phyloP scores from a whole-genome alignment of 306 rosid genomes.

The Arachis hypogaea region DNA sequence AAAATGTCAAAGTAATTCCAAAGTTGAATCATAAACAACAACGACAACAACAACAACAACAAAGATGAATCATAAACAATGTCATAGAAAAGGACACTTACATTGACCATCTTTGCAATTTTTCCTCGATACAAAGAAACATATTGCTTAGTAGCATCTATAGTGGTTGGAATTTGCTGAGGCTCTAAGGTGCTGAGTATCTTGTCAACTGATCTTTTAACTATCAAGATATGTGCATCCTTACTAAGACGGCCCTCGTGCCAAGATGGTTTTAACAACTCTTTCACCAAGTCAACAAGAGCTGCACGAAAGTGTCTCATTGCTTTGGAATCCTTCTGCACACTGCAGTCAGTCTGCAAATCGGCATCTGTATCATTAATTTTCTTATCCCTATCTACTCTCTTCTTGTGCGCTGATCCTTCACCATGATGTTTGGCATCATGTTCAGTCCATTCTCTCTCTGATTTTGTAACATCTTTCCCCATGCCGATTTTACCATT shows the following conservation, averaged over 20 bases:
- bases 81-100: constrained; percentile 46
- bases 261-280: constrained; percentile 90
- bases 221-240: constrained; percentile 78
- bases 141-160: constrained; percentile 65
- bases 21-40: constrained; percentile 22
- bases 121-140: constrained; percentile 65
- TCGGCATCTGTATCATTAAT: constrained; percentile 55
- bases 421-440: constrained; percentile 53
- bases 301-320: constrained; percentile 59
- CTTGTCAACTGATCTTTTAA: constrained; percentile 85
- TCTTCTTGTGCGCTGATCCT: constrained; percentile 50
- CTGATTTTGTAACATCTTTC: constrained; percentile 44
- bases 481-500: constrained; percentile 48
- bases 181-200: constrained; percentile 74
- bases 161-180: constrained; percentile 69
- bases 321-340: constrained; percentile 62
- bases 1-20: constrained; percentile 26
- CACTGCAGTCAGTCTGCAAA: constrained; percentile 46
- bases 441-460: constrained; percentile 34
- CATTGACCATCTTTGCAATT: constrained; percentile 84
- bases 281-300: constrained; percentile 87
- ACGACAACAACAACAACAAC: no score
- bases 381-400: constrained; percentile 52
- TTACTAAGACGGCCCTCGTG: constrained; percentile 79
- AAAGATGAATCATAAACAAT: constrained; percentile 26